A percentile compares a stretch with the other conserved stretches of the same genome.
phyloP scores from a whole-genome alignment of 2,329 filamentous ascomycete genomes.

The Neophaeococcomyces mojaviensis region DNA sequence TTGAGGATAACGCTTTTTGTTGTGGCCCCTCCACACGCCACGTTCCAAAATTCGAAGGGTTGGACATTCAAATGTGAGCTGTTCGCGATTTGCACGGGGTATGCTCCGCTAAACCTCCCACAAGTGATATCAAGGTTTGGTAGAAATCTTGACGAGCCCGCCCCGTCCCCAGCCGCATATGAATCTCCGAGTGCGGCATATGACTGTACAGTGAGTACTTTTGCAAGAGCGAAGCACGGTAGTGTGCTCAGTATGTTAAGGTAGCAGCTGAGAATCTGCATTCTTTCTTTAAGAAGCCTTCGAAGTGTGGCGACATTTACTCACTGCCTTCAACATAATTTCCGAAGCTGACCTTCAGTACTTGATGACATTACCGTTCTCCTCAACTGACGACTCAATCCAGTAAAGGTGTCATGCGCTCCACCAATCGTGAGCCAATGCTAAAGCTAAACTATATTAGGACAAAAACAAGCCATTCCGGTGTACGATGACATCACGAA shows the following conservation, averaged over 20 bases:
- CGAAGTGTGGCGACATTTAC: too few species aligned
- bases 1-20: conserved; percentile 17
- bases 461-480: too few species aligned
- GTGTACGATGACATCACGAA: too few species aligned
- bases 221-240: neutral
- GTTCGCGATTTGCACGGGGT: conserved; percentile 22
- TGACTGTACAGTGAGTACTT: neutral
- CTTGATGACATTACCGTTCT: too few species aligned
- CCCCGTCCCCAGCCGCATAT: conserved; percentile 25
- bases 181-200: conserved; percentile 26
- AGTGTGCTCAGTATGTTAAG: neutral
- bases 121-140: conserved; percentile 13
- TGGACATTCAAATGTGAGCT: conserved; percentile 12
- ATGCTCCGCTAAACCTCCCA: conserved; percentile 23
- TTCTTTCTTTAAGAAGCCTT: too few species aligned
- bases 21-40: conserved; percentile 23
- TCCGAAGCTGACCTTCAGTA: too few species aligned
- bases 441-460: too few species aligned
- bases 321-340: too few species aligned
- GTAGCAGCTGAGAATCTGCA: neutral
- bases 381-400: too few species aligned
- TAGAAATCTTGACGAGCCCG: conserved; percentile 16
- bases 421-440: too few species aligned
- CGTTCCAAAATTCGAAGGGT: conserved; percentile 18
- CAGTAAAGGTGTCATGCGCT: too few species aligned